Percentiles rank a stretch among this genome's conserved stretches.
These are phyloP conservation scores for Neoboletus magnificus DNA, from an alignment of 768 basidiomycete genomes.

Conservation along the genomic window DNA sequence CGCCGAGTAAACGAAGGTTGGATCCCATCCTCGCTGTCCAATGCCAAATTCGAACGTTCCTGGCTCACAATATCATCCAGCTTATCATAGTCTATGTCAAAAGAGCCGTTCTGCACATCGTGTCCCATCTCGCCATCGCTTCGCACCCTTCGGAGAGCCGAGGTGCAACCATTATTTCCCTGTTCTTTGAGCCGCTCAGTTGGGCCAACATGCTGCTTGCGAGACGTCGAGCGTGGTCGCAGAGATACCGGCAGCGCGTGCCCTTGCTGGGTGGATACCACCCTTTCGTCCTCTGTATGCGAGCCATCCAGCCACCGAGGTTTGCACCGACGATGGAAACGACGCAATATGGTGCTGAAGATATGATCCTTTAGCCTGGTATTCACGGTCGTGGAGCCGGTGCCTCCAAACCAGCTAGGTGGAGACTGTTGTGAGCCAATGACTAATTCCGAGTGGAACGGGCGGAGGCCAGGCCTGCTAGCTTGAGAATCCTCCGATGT, in stretches of 20 bases:
- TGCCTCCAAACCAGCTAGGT: slow-evolving; percentile 75
- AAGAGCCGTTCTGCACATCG: slow-evolving; percentile 36
- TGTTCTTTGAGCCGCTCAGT: slow-evolving; percentile 40
- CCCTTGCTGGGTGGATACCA: slow-evolving; percentile 42
- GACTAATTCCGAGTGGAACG: slow-evolving; percentile 41
- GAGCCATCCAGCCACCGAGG: slow-evolving; percentile 34
- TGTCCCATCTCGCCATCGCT: slow-evolving; percentile 52
- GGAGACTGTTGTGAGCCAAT: slow-evolving; percentile 32
- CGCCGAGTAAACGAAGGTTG: slow-evolving; percentile 31
- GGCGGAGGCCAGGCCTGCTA: slow-evolving; percentile 33
- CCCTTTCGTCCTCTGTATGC: slow-evolving; percentile 57
- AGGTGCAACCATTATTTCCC: slow-evolving; percentile 34
- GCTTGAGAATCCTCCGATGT: slow-evolving; percentile 27
- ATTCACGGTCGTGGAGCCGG: slow-evolving; percentile 91
- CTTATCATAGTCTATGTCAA: slow-evolving; percentile 42
- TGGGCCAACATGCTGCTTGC: slow-evolving; percentile 21
- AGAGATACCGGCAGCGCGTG: slow-evolving; percentile 14
- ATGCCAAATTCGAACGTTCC: slow-evolving; percentile 17
- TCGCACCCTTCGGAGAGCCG: slow-evolving; percentile 57
- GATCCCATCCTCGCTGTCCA: slow-evolving; percentile 23
- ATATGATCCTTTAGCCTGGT: slow-evolving; percentile 94
- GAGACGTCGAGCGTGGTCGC: slow-evolving; percentile 15
- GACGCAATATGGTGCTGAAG: slow-evolving; percentile 81
- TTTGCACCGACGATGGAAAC: slow-evolving; percentile 54
- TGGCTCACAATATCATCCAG: slow-evolving; percentile 21